phyloP scores from a whole-genome alignment of 768 basidiomycete species.

The Kwoniella dejecticola region DNA sequence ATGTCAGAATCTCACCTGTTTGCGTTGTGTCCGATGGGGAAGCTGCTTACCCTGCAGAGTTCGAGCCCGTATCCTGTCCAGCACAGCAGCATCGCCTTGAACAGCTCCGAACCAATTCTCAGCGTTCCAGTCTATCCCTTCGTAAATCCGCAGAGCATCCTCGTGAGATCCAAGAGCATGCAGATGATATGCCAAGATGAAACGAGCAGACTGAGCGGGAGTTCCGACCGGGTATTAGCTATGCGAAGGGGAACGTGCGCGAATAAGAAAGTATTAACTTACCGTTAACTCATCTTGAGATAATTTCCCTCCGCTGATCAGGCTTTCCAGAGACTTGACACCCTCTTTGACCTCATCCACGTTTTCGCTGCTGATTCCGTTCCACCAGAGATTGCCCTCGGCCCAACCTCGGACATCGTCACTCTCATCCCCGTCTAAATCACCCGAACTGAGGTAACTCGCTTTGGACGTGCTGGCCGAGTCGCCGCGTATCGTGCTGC shows the following conservation, averaged over 20 bases:
- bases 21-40: too few relatives aligned
- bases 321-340: conserved; percentile 60
- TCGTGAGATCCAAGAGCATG: conserved; percentile 71
- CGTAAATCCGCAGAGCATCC: conserved; percentile 62
- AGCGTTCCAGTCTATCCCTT: conserved; percentile 24
- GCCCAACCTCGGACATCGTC: conserved; percentile 47
- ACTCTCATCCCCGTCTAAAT: conserved; percentile 63
- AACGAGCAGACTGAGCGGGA: conserved; percentile 63
- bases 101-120: conserved; percentile 25
- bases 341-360: conserved; percentile 64
- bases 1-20: not conserved
- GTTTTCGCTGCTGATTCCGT: conserved; percentile 63
- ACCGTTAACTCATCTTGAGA: conserved; percentile 27
- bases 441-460: conserved; percentile 48
- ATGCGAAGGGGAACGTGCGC: not conserved
- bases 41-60: conserved; percentile 83
- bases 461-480: conserved; percentile 8
- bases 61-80: conserved; percentile 72
- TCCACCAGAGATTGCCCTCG: conserved; percentile 63
- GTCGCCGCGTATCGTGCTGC: conserved; percentile 12
- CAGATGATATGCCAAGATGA: conserved; percentile 75
- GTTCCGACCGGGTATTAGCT: not conserved
- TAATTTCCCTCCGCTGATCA: conserved; percentile 31
- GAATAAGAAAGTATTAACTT: conserved; percentile 3
- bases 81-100: conserved; percentile 68